phyloP scores from a whole-genome alignment of 768 basidiomycete genomes.

The Vararia minispora region DNA sequence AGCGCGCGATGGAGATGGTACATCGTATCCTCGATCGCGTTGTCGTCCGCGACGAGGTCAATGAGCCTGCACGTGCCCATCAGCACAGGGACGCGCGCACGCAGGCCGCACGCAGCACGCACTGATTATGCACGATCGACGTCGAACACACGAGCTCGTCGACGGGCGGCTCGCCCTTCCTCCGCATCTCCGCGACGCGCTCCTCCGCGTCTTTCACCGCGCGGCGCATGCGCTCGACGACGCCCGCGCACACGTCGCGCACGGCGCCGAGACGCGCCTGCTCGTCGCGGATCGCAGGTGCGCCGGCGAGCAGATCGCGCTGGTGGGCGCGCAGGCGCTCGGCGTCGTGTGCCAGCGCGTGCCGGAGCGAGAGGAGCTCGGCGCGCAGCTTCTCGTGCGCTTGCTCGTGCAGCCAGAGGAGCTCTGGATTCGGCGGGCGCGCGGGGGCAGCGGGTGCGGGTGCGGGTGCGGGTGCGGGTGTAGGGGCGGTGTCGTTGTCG shows the following conservation, averaged over 20 bases:
- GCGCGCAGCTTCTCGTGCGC: conserved; percentile 67
- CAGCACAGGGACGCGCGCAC: neutral
- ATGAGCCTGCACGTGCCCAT: conserved; percentile 85
- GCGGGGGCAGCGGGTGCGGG: conserved; percentile 40
- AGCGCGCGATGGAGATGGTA: conserved; percentile 93
- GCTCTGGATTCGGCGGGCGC: conserved; percentile 83
- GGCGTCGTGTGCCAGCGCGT: conserved; percentile 51
- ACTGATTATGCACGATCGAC: conserved; percentile 97
- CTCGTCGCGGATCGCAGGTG: conserved; percentile 92
- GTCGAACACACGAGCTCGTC: conserved; percentile 96
- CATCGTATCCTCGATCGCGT: conserved; percentile 95
- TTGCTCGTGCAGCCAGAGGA: conserved; percentile 66
- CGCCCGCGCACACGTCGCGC: conserved; percentile 76
- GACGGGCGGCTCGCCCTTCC: conserved; percentile 84
- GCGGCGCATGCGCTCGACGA: conserved; percentile 52
- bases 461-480: conserved; percentile 18
- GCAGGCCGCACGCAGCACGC: conserved; percentile 22
- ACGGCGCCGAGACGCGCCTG: conserved; percentile 93
- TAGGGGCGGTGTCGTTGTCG: conserved; percentile 17
- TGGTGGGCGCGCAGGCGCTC: conserved; percentile 75
- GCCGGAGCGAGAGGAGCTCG: conserved; percentile 60
- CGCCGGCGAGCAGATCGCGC: conserved; percentile 76
- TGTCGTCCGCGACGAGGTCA: conserved; percentile 98
- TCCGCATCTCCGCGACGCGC: conserved; percentile 65
- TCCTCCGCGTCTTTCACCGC: conserved; percentile 60